Evolutionary conservation across 2,329 filamentous ascomycete genomes (phyloP).

Genomic region (Pseudocercospora eumusae): DNA sequence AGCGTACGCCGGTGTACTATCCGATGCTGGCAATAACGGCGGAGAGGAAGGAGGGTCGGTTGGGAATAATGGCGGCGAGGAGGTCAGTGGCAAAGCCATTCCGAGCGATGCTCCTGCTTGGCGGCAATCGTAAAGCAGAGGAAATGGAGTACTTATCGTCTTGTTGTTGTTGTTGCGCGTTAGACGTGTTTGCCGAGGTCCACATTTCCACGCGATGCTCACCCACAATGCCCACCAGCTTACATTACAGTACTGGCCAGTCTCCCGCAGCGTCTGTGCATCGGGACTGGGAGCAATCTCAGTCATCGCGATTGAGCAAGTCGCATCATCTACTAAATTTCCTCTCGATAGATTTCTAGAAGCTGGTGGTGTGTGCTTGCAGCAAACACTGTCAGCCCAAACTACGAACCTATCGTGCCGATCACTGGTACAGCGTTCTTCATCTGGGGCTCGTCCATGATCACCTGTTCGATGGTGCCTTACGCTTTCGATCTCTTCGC

Average conservation of each 20-base stretch:
- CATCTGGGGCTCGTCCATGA: constrained; percentile 39
- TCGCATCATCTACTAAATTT: background rate
- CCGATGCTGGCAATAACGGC: constrained; percentile 23
- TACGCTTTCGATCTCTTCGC: constrained; percentile 45
- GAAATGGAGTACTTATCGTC: too few species aligned
- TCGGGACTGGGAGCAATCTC: constrained; percentile 34
- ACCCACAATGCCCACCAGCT: too few species aligned
- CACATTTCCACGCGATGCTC: too few species aligned
- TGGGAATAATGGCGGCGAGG: constrained; percentile 36
- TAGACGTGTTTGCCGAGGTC: too few species aligned
- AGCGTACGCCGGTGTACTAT: constrained; percentile 14
- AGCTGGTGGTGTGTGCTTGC: background rate
- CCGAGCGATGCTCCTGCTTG: background rate
- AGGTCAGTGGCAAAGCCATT: constrained; percentile 35
- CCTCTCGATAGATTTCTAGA: background rate
- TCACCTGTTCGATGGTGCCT: constrained; percentile 40
- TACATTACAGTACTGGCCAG: too few species aligned
- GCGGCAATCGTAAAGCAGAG: too few species aligned
- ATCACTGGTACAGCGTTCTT: constrained; percentile 40
- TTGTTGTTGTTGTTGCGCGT: too few species aligned
- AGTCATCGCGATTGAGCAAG: constrained; percentile 36
- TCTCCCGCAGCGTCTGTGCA: too few species aligned
- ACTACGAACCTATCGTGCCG: constrained; percentile 33
- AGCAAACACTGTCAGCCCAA: constrained; percentile 37
- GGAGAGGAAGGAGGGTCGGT: constrained; percentile 30